phyloP scores from a whole-genome alignment of 2,329 filamentous ascomycete species.

The Periconia macrospinosa region DNA sequence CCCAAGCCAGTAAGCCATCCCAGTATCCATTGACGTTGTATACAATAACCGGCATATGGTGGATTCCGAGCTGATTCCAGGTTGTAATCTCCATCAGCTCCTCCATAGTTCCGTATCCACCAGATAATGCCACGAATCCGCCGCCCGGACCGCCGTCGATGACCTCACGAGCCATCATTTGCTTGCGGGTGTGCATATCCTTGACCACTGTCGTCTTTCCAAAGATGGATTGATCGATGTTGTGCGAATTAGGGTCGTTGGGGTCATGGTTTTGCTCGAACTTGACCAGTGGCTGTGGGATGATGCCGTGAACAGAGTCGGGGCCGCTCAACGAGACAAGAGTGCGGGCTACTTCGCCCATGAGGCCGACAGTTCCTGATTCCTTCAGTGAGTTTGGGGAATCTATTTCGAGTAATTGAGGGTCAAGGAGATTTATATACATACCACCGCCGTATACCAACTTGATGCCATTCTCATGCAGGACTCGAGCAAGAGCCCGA shows the following conservation, averaged over 20 bases:
- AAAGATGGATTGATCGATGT: conserved; percentile 66
- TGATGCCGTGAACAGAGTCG: conserved; percentile 85
- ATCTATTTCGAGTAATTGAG: not conserved
- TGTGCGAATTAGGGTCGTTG: conserved; percentile 44
- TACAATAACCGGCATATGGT: conserved; percentile 72
- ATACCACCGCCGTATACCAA: conserved; percentile 89
- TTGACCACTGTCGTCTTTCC: conserved; percentile 85
- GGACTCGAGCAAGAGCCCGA: conserved; percentile 69
- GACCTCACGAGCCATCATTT: conserved; percentile 88
- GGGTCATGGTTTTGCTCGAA: conserved; percentile 69
- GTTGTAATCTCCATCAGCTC: conserved; percentile 90
- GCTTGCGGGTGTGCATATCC: conserved; percentile 96
- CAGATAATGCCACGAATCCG: conserved; percentile 85
- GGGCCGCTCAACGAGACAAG: conserved; percentile 83
- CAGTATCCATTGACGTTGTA: conserved; percentile 91
- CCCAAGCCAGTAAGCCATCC: conserved; percentile 82
- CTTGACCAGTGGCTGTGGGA: conserved; percentile 80
- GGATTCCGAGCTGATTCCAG: conserved; percentile 97
- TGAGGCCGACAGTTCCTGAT: conserved; percentile 74
- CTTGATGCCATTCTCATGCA: conserved; percentile 75
- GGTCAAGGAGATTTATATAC: not conserved
- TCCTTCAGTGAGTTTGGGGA: not conserved
- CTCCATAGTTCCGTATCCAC: conserved; percentile 93
- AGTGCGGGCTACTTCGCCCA: conserved; percentile 90
- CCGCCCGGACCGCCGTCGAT: conserved; percentile 77